Conservation (phyloP, 352 stramenopile genomes). For the Poterioochromonas sp. region DNA sequence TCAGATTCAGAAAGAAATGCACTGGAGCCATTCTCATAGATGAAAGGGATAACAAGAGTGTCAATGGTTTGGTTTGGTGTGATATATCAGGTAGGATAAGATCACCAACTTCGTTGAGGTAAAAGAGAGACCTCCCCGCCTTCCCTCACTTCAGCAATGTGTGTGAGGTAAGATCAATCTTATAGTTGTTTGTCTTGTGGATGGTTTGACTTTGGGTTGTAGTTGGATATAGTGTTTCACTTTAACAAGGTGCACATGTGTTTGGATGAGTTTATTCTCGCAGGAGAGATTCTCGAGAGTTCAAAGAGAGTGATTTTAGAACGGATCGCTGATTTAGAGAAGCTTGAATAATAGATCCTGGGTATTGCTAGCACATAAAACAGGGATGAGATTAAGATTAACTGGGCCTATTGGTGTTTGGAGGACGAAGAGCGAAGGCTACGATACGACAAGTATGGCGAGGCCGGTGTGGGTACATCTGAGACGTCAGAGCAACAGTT, state of each 20-base stretch:
- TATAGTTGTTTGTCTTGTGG: not conserved
- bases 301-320: conserved; percentile 82
- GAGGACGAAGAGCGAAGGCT: conserved; percentile 1
- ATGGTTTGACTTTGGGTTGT: not conserved
- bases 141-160: conserved; percentile 99
- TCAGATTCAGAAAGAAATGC: no score
- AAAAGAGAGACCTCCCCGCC: no score
- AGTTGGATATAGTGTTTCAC: conserved; percentile 74
- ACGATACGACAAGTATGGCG: conserved; percentile 12
- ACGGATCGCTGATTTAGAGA: conserved; percentile 77
- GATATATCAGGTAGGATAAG: no score
- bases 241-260: conserved; percentile 89
- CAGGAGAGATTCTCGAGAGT: conserved; percentile 80
- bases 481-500: conserved; percentile 8
- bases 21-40: no score
- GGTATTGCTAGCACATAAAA: no score
- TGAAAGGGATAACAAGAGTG: no score
- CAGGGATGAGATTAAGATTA: conserved; percentile 19
- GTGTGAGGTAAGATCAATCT: conserved; percentile 60
- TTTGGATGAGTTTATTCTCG: conserved; percentile 86
- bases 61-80: no score
- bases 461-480: conserved; percentile 19
- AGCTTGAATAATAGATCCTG: conserved; percentile 62
- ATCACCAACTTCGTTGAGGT: no score
- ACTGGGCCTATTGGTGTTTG: conserved; percentile 8